Evolutionary conservation across 2,329 filamentous ascomycete genomes (phyloP).

Genomic region (Apiospora malaysiana): DNA sequence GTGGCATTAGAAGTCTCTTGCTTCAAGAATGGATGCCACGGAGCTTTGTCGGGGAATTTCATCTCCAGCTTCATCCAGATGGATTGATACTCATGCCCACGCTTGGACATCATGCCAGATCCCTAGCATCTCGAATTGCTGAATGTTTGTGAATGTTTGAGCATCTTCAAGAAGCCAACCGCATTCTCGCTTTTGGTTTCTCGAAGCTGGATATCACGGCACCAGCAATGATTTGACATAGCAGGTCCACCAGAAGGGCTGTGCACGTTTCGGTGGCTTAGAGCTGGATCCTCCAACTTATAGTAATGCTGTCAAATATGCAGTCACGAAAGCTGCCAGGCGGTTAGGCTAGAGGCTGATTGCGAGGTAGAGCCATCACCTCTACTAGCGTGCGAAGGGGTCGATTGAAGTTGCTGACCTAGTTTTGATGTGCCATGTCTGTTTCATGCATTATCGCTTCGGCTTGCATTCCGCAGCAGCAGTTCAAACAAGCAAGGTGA

Average conservation of each 20-base stretch:
- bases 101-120: not conserved
- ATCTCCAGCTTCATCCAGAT: not conserved
- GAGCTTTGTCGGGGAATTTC: not conserved
- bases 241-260: not conserved
- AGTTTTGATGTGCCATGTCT: not conserved
- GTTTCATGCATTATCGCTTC: not conserved
- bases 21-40: not conserved
- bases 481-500: not conserved
- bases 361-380: not conserved
- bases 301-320: not conserved
- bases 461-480: not conserved
- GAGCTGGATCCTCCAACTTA: not conserved
- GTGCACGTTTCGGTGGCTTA: slow-evolving; percentile 2
- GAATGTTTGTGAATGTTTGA: slow-evolving; percentile 1
- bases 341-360: too few species aligned
- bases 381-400: not conserved
- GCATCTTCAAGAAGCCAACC: not conserved
- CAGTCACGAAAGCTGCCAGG: not conserved
- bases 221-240: not conserved
- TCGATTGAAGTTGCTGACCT: slow-evolving; percentile 1
- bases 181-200: not conserved
- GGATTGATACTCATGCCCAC: not conserved
- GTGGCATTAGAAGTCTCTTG: not conserved
- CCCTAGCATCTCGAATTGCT: not conserved
- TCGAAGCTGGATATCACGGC: not conserved